Evolutionary conservation across 208 protist species (phyloP), one percentile per base, ranked within the genome.

Genomic region (Strigomonas culicis): DNA sequence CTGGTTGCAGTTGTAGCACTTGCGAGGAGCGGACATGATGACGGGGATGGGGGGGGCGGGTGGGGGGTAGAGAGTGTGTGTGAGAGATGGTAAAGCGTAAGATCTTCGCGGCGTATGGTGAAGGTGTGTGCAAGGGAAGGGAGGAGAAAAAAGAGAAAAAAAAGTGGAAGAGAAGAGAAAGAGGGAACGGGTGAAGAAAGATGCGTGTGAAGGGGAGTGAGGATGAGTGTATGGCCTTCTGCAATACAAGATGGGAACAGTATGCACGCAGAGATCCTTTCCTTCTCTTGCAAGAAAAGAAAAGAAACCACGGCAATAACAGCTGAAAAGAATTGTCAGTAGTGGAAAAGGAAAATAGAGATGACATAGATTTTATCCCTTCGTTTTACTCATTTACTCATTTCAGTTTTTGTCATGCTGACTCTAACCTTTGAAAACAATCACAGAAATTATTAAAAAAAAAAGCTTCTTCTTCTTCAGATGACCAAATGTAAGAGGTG

Each of bases 1-100:
- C 36, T 75, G 10, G 32, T 81, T 78, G 68, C 84, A 90, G 70
- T 79, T 82, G 73, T 77, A 80, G 75, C 84, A 90, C 55, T 74
- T 72, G 31, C 55, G 51, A 74, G 68, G 66, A 73, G 67, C 56
- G 47, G 77, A 74, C 65, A 75, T 75, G 60, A 63, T 80, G 47
- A 62, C 39, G 67, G 59, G 67, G 52, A 63, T n/a, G n/a, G n/a
- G n/a, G n/a, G n/a, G n/a, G n/a, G n/a, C n/a, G n/a, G n/a, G n/a
- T n/a, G n/a, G n/a, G n/a, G n/a, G n/a, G n/a, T n/a, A n/a, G n/a
- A n/a, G n/a, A n/a, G n/a, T n/a, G n/a, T n/a, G n/a, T n/a, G n/a
- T n/a, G n/a, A n/a, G n/a, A n/a, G n/a, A n/a, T n/a, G n/a, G n/a
- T n/a, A n/a, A n/a, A n/a, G n/a, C n/a, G n/a, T n/a, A n/a, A n/a